phyloP scores from a whole-genome alignment of 306 rosid species.

The Vigna radiata region DNA sequence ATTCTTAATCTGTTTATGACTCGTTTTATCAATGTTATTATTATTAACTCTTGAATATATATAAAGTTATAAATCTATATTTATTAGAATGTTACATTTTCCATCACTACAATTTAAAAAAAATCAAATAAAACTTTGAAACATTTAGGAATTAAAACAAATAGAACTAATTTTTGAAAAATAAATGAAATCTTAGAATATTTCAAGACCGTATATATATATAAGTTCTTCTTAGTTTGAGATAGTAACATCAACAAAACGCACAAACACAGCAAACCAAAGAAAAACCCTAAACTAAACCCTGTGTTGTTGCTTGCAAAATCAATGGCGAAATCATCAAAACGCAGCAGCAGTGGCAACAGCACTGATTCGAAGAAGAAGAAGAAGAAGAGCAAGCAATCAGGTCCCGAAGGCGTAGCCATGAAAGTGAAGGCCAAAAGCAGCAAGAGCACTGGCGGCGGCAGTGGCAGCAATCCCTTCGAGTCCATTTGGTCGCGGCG shows the following conservation, averaged over 20 bases:
- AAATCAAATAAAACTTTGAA: too few relatives aligned
- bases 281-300: conserved; percentile 27
- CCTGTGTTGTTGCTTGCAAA: not conserved
- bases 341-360: conserved; percentile 29
- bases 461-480: conserved; percentile 52
- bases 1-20: too few relatives aligned
- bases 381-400: conserved; percentile 55
- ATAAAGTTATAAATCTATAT: too few relatives aligned
- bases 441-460: conserved; percentile 17
- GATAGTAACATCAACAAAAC: not conserved
- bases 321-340: conserved; percentile 51
- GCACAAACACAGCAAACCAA: not conserved
- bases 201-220: too few relatives aligned
- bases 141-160: too few relatives aligned
- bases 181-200: too few relatives aligned
- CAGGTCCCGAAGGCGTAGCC: conserved; percentile 63
- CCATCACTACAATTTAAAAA: too few relatives aligned
- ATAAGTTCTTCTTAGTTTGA: too few relatives aligned
- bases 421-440: conserved; percentile 72
- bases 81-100: too few relatives aligned
- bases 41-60: too few relatives aligned
- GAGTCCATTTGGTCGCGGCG: conserved; percentile 81
- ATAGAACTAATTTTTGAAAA: too few relatives aligned
- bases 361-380: conserved; percentile 21
- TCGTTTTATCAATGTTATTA: too few relatives aligned